Percentiles rank a stretch among this genome's conserved stretches.
phyloP scores from a whole-genome alignment of 2,329 filamentous ascomycete species.

The Coccinonectria pachysandricola region DNA sequence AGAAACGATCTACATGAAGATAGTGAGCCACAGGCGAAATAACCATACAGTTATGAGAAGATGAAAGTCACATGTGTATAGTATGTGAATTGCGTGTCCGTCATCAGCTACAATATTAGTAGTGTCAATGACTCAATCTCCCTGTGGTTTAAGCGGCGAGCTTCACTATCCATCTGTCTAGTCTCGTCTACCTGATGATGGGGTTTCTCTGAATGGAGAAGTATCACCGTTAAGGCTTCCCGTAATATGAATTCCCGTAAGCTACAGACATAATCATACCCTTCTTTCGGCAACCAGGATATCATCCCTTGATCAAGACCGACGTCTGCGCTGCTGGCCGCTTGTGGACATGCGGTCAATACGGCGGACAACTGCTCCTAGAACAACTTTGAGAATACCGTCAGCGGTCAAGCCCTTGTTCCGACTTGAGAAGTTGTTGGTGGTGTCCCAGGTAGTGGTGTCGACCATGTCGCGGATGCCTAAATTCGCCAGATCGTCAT shows the following conservation, averaged over 20 bases:
- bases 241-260: too few relatives aligned
- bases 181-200: not conserved
- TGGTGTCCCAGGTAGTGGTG: conserved; percentile 63
- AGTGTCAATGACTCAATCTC: too few relatives aligned
- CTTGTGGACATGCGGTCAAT: conserved; percentile 22
- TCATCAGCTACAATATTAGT: too few relatives aligned
- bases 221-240: too few relatives aligned
- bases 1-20: too few relatives aligned
- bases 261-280: too few relatives aligned
- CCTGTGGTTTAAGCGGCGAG: too few relatives aligned
- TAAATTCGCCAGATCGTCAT: conserved; percentile 53
- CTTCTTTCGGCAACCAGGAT: conserved; percentile 1
- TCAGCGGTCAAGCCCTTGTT: conserved; percentile 47
- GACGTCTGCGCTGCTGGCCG: conserved; percentile 4
- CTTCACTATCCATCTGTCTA: too few relatives aligned
- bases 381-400: conserved; percentile 69
- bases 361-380: conserved; percentile 59
- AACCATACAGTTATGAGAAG: too few relatives aligned
- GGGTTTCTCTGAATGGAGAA: not conserved
- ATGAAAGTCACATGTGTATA: too few relatives aligned
- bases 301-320: conserved; percentile 1
- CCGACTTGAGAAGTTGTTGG: conserved; percentile 29
- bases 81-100: too few relatives aligned
- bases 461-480: conserved; percentile 81
- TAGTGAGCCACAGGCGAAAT: too few relatives aligned